Percentiles rank a stretch among this genome's conserved stretches.
Evolutionary conservation across 1,139 yeast genomes (phyloP).

Genomic region (Taiozyma onychis): DNA sequence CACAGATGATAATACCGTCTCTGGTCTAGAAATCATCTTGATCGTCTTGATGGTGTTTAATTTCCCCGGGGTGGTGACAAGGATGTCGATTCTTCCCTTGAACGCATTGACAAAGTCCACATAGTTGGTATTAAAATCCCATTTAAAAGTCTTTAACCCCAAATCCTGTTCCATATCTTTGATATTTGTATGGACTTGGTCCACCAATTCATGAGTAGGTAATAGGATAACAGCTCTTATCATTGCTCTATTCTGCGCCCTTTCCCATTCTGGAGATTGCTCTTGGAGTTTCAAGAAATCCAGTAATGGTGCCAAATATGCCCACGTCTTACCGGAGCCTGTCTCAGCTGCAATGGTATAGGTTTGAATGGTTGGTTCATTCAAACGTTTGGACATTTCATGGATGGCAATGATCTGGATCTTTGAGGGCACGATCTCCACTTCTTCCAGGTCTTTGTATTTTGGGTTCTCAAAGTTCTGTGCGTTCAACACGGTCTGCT

Average conservation of each 20-base stretch:
- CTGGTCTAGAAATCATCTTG: slow-evolving; percentile 42
- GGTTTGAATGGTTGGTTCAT: slow-evolving; percentile 44
- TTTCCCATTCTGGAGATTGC: slow-evolving; percentile 34
- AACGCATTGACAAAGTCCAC: slow-evolving; percentile 44
- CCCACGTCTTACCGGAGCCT: slow-evolving; percentile 94
- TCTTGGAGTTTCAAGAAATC: slow-evolving; percentile 64
- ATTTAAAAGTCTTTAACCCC: slow-evolving; percentile 45
- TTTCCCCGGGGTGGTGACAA: slow-evolving; percentile 82
- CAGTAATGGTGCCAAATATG: slow-evolving; percentile 72
- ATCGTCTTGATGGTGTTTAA: slow-evolving; percentile 42
- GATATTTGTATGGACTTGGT: slow-evolving; percentile 63
- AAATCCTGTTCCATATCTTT: slow-evolving; percentile 35
- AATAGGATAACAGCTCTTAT: slow-evolving; percentile 68
- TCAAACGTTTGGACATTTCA: slow-evolving; percentile 33
- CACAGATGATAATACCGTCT: slow-evolving; percentile 39
- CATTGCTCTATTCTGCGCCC: slow-evolving; percentile 33
- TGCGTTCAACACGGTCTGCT: slow-evolving; percentile 30
- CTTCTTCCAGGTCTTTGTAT: slow-evolving; percentile 11
- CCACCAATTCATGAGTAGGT: slow-evolving; percentile 86
- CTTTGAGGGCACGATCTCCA: slow-evolving; percentile 47
- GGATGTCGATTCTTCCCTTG: slow-evolving; percentile 58
- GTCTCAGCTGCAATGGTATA: slow-evolving; percentile 93
- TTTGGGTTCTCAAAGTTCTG: slow-evolving; percentile 14
- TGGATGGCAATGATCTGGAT: slow-evolving; percentile 58
- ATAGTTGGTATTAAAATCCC: slow-evolving; percentile 50